Conservation (phyloP, 192 early-diverging fungal species). For the Spizellomyces sp. region DNA sequence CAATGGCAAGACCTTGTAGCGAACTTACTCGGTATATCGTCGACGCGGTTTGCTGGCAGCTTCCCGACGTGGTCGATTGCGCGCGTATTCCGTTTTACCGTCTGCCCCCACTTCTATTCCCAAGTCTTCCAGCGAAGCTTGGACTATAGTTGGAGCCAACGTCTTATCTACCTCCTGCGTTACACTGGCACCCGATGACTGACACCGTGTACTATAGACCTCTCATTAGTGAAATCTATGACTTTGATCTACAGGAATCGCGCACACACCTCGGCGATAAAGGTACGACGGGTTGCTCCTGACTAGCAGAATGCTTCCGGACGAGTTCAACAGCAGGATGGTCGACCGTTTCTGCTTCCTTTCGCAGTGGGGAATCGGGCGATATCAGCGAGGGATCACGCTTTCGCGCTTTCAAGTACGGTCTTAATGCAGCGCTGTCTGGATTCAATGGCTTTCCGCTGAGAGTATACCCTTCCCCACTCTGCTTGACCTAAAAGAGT, state of each 20-base stretch:
- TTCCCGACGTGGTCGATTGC: conserved; percentile 21
- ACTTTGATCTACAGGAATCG: not conserved
- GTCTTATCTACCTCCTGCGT: not conserved
- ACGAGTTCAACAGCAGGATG: not conserved
- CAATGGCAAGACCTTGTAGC: not conserved
- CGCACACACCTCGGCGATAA: not conserved
- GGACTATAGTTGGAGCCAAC: not conserved
- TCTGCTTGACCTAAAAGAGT: conserved; percentile 45
- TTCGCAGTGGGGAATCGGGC: too few relatives aligned
- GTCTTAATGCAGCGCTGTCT: conserved; percentile 80
- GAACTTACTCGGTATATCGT: conserved; percentile 23
- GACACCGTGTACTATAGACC: not conserved
- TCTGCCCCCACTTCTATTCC: conserved; percentile 12
- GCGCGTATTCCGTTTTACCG: conserved; percentile 25
- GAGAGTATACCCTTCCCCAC: conserved; percentile 77
- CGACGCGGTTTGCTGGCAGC: conserved; percentile 11
- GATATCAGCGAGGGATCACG: too few relatives aligned
- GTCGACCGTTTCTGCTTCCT: too few relatives aligned
- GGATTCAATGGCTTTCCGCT: conserved; percentile 88
- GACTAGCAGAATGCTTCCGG: not conserved
- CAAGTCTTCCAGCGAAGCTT: not conserved
- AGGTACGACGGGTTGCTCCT: not conserved
- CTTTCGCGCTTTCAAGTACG: conserved; percentile 54
- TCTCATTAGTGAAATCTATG: not conserved
- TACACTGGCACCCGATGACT: not conserved